Percentiles rank a stretch among this genome's conserved stretches.
Conservation (phyloP, 139 green algal species). For the Zygnema cylindricum region DNA sequence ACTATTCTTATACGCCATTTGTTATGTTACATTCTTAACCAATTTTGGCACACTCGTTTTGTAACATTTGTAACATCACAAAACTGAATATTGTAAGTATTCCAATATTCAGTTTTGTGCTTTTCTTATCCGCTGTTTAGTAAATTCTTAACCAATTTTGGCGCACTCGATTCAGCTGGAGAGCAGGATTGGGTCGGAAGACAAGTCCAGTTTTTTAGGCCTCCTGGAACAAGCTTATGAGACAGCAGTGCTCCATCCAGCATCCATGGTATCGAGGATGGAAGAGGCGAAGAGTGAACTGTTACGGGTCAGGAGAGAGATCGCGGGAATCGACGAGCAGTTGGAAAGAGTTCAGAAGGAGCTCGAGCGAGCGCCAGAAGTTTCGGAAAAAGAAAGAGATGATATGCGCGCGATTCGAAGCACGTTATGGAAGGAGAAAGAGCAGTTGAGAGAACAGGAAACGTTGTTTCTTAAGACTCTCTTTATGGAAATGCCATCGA, state of each 20-base stretch:
- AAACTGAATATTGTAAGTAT: too few species aligned
- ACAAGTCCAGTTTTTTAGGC: not conserved
- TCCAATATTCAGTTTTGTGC: too few species aligned
- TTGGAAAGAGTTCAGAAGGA: constrained; percentile 13
- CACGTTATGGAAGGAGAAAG: constrained; percentile 46
- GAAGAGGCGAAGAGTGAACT: constrained; percentile 48
- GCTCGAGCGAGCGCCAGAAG: not conserved
- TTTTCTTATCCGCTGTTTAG: too few species aligned
- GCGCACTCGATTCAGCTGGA: too few species aligned
- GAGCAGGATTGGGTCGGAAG: not conserved
- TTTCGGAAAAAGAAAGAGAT: constrained; percentile 25
- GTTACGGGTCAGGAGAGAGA: constrained; percentile 31
- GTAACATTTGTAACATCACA: too few species aligned
- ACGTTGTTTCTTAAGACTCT: constrained; percentile 47
- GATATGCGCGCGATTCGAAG: constrained; percentile 23
- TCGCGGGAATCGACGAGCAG: constrained; percentile 38
- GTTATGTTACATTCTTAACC: too few species aligned
- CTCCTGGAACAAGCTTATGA: constrained; percentile 1
- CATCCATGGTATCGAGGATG: constrained; percentile 6
- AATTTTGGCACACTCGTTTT: too few species aligned
- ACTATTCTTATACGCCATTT: too few species aligned
- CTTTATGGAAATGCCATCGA: constrained; percentile 18
- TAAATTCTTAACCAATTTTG: too few species aligned
- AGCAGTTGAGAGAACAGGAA: constrained; percentile 47
- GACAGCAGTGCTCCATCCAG: not conserved